Evolutionary conservation across 2,329 filamentous ascomycete species (phyloP).

Genomic region (Lachnellula hyalina): DNA sequence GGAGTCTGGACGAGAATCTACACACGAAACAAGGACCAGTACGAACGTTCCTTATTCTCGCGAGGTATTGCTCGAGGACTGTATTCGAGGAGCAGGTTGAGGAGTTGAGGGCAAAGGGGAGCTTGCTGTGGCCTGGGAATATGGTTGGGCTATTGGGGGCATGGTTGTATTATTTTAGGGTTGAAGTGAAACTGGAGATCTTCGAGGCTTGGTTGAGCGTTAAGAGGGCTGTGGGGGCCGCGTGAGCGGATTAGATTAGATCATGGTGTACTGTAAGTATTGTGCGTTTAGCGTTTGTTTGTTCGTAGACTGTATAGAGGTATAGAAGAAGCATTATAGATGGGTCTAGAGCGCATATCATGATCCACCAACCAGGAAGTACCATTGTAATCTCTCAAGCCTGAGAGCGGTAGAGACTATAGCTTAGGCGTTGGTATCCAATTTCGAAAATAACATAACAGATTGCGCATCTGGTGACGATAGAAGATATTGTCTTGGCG

Average conservation of each 20-base stretch:
- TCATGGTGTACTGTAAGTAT: not conserved
- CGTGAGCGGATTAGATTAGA: constrained; percentile 1
- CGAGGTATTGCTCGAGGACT: constrained; percentile 61
- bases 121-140: constrained; percentile 55
- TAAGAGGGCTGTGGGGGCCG: constrained; percentile 41
- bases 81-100: constrained; percentile 62
- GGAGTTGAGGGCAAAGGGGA: constrained; percentile 46
- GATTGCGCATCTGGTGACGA: too few relatives aligned
- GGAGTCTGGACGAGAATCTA: constrained; percentile 86
- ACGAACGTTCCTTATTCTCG: constrained; percentile 62
- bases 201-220: constrained; percentile 58
- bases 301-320: not conserved
- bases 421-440: too few relatives aligned
- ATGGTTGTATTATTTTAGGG: constrained; percentile 52
- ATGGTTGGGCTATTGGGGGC: constrained; percentile 48
- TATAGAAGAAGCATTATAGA: not conserved
- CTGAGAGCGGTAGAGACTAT: too few relatives aligned
- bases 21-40: constrained; percentile 66
- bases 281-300: not conserved
- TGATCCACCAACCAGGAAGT: too few relatives aligned
- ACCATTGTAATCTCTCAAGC: too few relatives aligned
- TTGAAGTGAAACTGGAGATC: constrained; percentile 56
- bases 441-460: too few relatives aligned
- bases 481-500: too few relatives aligned
- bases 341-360: not conserved